Percentiles rank a stretch among this genome's conserved stretches.
Evolutionary conservation across 768 basidiomycete genomes (phyloP).

Genomic region (Mycena metata): DNA sequence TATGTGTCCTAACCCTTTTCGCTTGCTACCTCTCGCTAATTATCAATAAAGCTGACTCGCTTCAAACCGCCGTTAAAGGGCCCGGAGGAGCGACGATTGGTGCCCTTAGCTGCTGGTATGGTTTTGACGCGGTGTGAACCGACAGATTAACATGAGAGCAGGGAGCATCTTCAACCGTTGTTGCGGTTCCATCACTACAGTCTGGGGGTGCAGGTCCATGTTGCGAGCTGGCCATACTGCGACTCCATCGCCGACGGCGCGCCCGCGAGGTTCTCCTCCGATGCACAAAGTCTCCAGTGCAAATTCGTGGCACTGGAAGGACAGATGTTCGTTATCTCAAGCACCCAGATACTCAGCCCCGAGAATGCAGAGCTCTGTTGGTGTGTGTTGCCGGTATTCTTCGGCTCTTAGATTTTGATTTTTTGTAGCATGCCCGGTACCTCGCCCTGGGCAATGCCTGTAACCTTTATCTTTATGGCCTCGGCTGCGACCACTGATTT

Average conservation of each 20-base stretch:
- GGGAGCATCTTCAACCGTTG: slow-evolving; percentile 41
- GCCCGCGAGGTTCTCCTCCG: slow-evolving; percentile 31
- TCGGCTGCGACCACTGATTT: not conserved
- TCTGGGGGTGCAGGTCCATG: slow-evolving; percentile 35
- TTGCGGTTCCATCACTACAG: slow-evolving; percentile 37
- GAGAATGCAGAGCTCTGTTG: slow-evolving; percentile 34
- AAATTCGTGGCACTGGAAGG: slow-evolving; percentile 37
- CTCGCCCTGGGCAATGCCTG: slow-evolving; percentile 26
- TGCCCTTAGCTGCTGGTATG: slow-evolving; percentile 36
- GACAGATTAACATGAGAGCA: not conserved
- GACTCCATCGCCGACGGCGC: slow-evolving; percentile 29
- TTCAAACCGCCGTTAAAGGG: slow-evolving; percentile 34
- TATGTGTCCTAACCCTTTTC: not conserved
- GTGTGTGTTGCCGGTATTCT: slow-evolving; percentile 13
- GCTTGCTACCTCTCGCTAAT: not conserved
- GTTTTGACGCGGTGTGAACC: not conserved
- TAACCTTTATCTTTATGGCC: slow-evolving; percentile 5
- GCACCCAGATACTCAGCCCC: slow-evolving; percentile 31
- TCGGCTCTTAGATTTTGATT: not conserved
- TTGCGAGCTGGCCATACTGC: slow-evolving; percentile 37
- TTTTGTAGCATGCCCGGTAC: slow-evolving; percentile 25
- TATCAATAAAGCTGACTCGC: slow-evolving; percentile 25
- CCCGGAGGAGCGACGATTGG: slow-evolving; percentile 29
- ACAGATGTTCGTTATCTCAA: slow-evolving; percentile 38
- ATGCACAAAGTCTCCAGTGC: slow-evolving; percentile 25